phyloP scores from a whole-genome alignment of 1,284 basidiomycete species.

The Chiua sp. region DNA sequence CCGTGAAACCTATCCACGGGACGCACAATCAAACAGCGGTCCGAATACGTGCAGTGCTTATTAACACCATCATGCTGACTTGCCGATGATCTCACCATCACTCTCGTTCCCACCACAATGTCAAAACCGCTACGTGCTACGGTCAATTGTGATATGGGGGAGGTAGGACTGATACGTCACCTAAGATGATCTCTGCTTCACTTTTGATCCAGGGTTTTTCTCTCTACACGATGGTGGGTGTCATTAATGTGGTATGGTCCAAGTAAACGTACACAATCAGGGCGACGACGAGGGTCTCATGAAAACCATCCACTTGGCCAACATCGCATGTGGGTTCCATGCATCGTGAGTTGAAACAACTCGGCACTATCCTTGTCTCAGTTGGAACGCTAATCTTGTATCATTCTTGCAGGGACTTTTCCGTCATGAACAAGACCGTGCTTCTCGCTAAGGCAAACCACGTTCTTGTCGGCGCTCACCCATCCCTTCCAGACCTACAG shows the following conservation, averaged over 20 bases:
- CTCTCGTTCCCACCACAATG: slow-evolving; percentile 16
- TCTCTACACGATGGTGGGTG: slow-evolving; percentile 52
- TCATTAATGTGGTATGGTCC: neutral
- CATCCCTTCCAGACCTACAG: slow-evolving; percentile 65
- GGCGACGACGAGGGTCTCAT: slow-evolving; percentile 66
- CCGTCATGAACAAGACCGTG: slow-evolving; percentile 66
- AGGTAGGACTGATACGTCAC: slow-evolving; percentile 42
- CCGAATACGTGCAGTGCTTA: slow-evolving; percentile 6
- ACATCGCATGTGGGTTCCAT: slow-evolving; percentile 70
- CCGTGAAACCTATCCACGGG: neutral
- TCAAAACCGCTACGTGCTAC: slow-evolving; percentile 45
- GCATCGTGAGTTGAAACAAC: slow-evolving; percentile 51
- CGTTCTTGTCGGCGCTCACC: slow-evolving; percentile 64
- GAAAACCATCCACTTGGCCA: slow-evolving; percentile 66
- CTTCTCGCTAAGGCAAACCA: slow-evolving; percentile 54
- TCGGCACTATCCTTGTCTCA: neutral
- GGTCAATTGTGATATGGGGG: slow-evolving; percentile 69
- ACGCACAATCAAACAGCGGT: neutral
- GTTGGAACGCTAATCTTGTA: neutral
- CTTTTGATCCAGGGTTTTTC: slow-evolving; percentile 53
- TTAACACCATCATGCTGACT: neutral
- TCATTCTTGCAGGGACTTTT: slow-evolving; percentile 52
- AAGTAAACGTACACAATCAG: slow-evolving; percentile 33
- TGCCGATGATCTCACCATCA: neutral
- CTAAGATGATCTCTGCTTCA: slow-evolving; percentile 2